Percentiles rank a stretch among this genome's conserved stretches.
These are phyloP conservation scores for Haplographium delicatum DNA, from an alignment of 495 filamentous ascomycete genomes.

Conservation along the genomic window DNA sequence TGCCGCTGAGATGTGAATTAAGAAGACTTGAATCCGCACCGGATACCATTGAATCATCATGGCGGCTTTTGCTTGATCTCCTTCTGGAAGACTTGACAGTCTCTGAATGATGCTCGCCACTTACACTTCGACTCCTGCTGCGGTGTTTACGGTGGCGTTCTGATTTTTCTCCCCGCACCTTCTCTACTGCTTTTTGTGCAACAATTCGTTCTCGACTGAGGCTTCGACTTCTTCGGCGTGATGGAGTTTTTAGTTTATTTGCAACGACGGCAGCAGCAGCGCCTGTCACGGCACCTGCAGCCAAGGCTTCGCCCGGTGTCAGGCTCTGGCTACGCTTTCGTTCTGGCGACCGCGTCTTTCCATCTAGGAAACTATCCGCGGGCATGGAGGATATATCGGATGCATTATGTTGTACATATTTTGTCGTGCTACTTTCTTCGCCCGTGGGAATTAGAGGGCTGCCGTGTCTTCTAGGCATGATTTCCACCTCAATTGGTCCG, in stretches of 20 bases:
- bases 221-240: constrained; percentile 62
- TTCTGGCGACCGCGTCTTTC: constrained; percentile 40
- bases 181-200: constrained; percentile 65
- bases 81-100: constrained; percentile 52
- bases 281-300: constrained; percentile 32
- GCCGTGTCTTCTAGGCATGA: constrained; percentile 54
- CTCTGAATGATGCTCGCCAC: constrained; percentile 59
- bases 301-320: constrained; percentile 33
- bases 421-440: constrained; percentile 26
- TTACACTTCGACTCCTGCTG: constrained; percentile 55
- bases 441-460: constrained; percentile 47
- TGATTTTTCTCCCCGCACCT: constrained; percentile 42
- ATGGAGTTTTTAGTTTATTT: constrained; percentile 60
- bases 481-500: constrained; percentile 76
- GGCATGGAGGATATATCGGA: constrained; percentile 92
- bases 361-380: constrained; percentile 84
- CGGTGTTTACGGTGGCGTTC: constrained; percentile 34
- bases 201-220: constrained; percentile 65
- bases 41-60: constrained; percentile 59
- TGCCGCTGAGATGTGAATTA: constrained; percentile 66
- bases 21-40: constrained; percentile 67
- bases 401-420: constrained; percentile 49
- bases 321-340: constrained; percentile 55
- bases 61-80: constrained; percentile 54
- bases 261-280: constrained; percentile 37